Conservation (phyloP, 2,329 filamentous ascomycete species). For the Claviceps arundinis region DNA sequence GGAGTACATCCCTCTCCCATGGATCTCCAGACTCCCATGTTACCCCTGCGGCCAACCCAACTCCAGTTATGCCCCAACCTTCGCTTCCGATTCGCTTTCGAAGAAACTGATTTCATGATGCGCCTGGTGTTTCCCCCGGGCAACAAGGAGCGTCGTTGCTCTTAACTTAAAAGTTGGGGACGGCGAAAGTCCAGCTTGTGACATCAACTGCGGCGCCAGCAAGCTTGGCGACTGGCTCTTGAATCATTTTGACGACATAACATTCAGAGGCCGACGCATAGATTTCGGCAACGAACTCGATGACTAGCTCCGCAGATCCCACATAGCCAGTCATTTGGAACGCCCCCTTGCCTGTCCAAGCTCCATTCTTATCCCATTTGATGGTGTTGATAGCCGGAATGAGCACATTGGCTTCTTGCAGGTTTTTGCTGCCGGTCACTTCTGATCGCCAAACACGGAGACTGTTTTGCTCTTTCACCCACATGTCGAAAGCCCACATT, state of each 20-base stretch:
- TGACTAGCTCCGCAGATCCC: neutral
- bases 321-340: neutral
- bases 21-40: no score
- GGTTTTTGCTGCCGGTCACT: neutral
- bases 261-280: neutral
- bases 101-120: no score
- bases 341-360: neutral
- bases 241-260: neutral
- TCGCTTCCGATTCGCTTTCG: no score
- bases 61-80: no score
- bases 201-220: neutral
- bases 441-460: neutral
- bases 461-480: neutral
- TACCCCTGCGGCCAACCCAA: no score
- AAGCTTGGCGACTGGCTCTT: neutral
- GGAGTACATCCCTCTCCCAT: no score
- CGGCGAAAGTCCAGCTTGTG: neutral
- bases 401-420: neutral
- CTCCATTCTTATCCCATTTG: accelerated
- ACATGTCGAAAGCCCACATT: neutral
- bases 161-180: neutral
- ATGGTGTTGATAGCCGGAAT: neutral
- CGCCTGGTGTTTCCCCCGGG: no score
- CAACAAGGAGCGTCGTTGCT: neutral
- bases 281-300: neutral